Evolutionary conservation across 1,139 yeast species (phyloP), one percentile per base, ranked within the genome.

Genomic region (Yamadazyma mexicana): DNA sequence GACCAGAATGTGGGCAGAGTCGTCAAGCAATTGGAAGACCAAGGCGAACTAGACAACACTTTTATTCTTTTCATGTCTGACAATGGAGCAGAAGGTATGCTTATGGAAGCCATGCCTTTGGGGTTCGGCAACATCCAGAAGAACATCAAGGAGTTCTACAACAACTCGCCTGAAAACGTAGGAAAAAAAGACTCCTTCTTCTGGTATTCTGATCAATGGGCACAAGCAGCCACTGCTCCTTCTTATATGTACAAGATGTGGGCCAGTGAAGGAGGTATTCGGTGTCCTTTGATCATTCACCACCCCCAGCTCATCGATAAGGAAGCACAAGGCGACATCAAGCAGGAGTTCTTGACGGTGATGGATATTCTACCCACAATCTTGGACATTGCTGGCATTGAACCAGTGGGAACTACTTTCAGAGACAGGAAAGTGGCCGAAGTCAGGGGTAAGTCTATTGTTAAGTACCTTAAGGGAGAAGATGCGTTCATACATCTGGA

Each of bases 221-320:
- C 83, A 0, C 82, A 77, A 47, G 83, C 82, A n/a, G 79, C 81
- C 5, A 77, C 82, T 14, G 79, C 81, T 2, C 82, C 82, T 4
- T 62, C 70, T 30, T 61, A 68, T 39, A 72, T 74, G 73, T 75
- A 66, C 53, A 77, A 77, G 49, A 62, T 62, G 61, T 75, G 77
- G 73, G 64, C 79, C 1, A 69, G 59, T 6, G 82, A 77, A 54
- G 83, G 83, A 28, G 83, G 81, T 8, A 76, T 77, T 28, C 65
- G 76, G 25, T 73, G 79, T 51, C 83, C 82, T 0, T 57, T 75
- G 43, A 70, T 77, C 34, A 49, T 75, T 2, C 67, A 62, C 40
- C 63, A 64, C 39, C 79, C 78, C 1, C 54, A 61, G 7, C 42
- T 66, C 8, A 45, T 60, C 17, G 33, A 42, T 0, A 37, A 44